A percentile compares a stretch with the other conserved stretches of the same genome.
These are phyloP conservation scores for Leucosporidium scottii DNA, from an alignment of 768 basidiomycete species.

Conservation along the genomic window DNA sequence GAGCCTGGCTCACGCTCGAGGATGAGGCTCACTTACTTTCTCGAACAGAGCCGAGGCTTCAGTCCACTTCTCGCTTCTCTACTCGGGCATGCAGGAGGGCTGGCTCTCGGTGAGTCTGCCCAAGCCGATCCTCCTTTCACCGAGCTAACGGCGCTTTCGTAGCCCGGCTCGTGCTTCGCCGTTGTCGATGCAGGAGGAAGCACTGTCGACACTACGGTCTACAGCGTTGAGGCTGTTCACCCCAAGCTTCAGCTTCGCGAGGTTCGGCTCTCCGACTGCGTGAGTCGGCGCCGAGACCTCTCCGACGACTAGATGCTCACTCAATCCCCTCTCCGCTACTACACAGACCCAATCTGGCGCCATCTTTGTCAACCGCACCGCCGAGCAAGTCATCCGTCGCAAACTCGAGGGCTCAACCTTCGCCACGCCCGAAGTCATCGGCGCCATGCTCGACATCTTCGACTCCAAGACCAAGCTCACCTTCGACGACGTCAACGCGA, in stretches of 20 bases:
- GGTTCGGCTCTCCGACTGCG: background rate
- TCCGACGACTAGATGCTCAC: background rate
- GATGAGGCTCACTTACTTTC: too few relatives aligned
- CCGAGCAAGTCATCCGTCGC: background rate
- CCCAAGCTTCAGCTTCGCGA: slow-evolving; percentile 1
- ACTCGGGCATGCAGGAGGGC: too few relatives aligned
- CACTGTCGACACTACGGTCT: background rate
- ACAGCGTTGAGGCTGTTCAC: background rate
- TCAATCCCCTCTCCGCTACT: background rate
- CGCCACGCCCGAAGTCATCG: background rate
- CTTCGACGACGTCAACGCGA: background rate
- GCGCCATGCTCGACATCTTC: background rate
- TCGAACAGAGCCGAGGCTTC: too few relatives aligned
- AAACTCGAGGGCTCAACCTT: background rate
- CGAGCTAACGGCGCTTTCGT: too few relatives aligned
- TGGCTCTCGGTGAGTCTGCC: too few relatives aligned
- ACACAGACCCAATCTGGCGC: background rate
- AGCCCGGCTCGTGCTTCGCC: background rate
- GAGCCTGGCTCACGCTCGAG: too few relatives aligned
- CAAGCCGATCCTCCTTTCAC: too few relatives aligned
- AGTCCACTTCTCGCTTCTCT: too few relatives aligned
- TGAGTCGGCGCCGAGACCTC: background rate
- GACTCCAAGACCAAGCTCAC: slow-evolving; percentile 1
- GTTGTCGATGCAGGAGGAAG: background rate
- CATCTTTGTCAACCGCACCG: background rate